phyloP scores from a whole-genome alignment of 2,329 filamentous ascomycete species.

The Coniella vitis region DNA sequence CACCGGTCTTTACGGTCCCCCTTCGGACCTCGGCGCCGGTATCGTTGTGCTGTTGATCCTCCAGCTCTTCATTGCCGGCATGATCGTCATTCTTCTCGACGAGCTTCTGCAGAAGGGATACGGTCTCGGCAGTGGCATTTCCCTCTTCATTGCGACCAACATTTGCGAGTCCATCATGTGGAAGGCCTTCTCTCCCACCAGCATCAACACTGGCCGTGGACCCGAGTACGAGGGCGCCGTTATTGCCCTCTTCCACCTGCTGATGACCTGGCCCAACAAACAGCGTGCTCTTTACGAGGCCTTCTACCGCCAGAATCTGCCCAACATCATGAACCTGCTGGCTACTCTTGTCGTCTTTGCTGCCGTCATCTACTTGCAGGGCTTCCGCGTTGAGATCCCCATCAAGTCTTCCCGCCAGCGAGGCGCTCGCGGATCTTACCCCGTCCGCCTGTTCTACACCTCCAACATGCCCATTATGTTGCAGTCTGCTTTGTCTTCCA shows the following conservation, averaged over 20 bases:
- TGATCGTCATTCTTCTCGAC: conserved; percentile 98
- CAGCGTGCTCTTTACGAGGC: conserved; percentile 96
- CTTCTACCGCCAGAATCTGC: conserved; percentile 98
- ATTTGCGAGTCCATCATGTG: conserved; percentile 99
- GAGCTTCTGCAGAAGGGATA: conserved; percentile 99
- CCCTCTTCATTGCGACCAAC: conserved; percentile 99
- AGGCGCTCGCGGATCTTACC: conserved; percentile 96
- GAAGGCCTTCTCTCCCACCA: conserved; percentile 99
- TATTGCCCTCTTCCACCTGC: conserved; percentile 94
- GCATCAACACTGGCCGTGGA: conserved; percentile 97
- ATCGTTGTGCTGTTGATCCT: conserved; percentile 98
- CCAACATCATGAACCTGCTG: conserved; percentile 98
- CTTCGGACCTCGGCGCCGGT: conserved; percentile 92
- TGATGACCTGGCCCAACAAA: conserved; percentile 99
- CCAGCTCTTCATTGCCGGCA: conserved; percentile 92
- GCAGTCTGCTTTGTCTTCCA: conserved; percentile 96
- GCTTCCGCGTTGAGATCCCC: conserved; percentile 98
- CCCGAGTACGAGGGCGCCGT: conserved; percentile 99
- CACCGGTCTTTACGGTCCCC: conserved; percentile 94
- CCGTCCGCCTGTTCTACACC: conserved; percentile 98
- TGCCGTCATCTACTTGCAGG: conserved; percentile 97
- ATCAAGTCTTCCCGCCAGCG: conserved; percentile 99
- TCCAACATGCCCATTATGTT: conserved; percentile 99
- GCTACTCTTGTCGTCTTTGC: conserved; percentile 91
- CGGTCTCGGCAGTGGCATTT: conserved; percentile 96